Evolutionary conservation across 176 grass and related monocot genomes (phyloP).

Genomic region (Leersia perrieri): DNA sequence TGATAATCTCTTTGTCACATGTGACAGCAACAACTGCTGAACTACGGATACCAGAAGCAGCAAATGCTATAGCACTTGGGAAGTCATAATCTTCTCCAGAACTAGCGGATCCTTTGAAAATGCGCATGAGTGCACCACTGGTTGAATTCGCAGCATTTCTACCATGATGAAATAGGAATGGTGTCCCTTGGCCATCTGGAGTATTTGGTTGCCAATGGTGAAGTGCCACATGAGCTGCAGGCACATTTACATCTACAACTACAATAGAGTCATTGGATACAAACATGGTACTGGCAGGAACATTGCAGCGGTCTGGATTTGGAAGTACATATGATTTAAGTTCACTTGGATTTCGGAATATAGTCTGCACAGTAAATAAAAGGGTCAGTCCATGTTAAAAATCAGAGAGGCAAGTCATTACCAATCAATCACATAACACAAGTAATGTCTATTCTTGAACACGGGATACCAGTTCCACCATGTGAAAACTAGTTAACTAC

Average conservation of each 20-base stretch:
- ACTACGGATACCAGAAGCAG: constrained; percentile 60
- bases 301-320: constrained; percentile 87
- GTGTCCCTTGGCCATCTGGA: constrained; percentile 92
- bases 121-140: constrained; percentile 80
- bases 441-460: not conserved
- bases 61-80: constrained; percentile 88
- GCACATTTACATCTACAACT: constrained; percentile 73
- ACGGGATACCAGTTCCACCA: not conserved
- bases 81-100: constrained; percentile 73
- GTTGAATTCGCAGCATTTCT: constrained; percentile 58
- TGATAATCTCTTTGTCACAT: constrained; percentile 85
- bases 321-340: constrained; percentile 79
- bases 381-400: constrained; percentile 18
- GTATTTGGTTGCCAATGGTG: constrained; percentile 98
- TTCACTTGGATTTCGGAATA: constrained; percentile 93
- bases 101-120: constrained; percentile 79
- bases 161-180: constrained; percentile 90
- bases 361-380: constrained; percentile 68
- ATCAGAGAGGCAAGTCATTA: constrained; percentile 9
- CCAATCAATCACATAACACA: not conserved
- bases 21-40: constrained; percentile 85
- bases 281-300: constrained; percentile 83
- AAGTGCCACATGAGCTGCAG: constrained; percentile 79
- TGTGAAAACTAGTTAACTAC: constrained; percentile 11
- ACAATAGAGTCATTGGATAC: constrained; percentile 84